phyloP scores from a whole-genome alignment of 345 rosid genomes.

The Populus ilicifolia region DNA sequence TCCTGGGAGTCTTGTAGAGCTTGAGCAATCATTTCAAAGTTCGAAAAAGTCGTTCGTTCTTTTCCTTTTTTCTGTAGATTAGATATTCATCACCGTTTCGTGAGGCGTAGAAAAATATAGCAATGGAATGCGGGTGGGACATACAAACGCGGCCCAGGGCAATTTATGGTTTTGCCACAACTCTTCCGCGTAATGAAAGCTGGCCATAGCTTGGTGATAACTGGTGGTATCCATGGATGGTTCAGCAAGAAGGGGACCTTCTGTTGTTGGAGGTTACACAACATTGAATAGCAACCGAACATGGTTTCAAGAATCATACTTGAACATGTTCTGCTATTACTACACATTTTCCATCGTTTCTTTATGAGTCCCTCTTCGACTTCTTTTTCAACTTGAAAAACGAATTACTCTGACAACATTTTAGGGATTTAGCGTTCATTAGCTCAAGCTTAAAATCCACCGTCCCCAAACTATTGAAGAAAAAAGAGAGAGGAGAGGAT shows the following conservation, averaged over 20 bases:
- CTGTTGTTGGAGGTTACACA: background rate
- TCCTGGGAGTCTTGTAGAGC: too few relatives aligned
- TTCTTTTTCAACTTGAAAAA: too few relatives aligned
- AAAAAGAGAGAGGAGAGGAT: too few relatives aligned
- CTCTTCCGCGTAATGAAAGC: constrained; percentile 7
- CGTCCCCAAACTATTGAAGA: too few relatives aligned
- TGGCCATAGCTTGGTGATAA: background rate
- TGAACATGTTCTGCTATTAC: background rate
- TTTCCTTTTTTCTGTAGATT: too few relatives aligned
- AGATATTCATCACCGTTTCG: background rate
- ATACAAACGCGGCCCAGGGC: background rate
- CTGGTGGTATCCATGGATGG: background rate
- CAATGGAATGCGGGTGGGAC: background rate
- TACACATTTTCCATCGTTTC: too few relatives aligned
- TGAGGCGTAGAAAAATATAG: background rate
- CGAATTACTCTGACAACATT: background rate
- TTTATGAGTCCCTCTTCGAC: too few relatives aligned
- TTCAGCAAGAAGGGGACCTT: background rate
- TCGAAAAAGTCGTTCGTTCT: too few relatives aligned
- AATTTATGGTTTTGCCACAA: background rate
- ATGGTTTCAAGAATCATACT: background rate
- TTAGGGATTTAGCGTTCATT: too few relatives aligned
- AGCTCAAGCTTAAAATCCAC: too few relatives aligned
- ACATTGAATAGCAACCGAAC: background rate
- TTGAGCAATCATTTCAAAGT: too few relatives aligned